Base-by-base conservation (phyloP, 148 eudicot genomes). In the Arbutus unedo region DNA sequence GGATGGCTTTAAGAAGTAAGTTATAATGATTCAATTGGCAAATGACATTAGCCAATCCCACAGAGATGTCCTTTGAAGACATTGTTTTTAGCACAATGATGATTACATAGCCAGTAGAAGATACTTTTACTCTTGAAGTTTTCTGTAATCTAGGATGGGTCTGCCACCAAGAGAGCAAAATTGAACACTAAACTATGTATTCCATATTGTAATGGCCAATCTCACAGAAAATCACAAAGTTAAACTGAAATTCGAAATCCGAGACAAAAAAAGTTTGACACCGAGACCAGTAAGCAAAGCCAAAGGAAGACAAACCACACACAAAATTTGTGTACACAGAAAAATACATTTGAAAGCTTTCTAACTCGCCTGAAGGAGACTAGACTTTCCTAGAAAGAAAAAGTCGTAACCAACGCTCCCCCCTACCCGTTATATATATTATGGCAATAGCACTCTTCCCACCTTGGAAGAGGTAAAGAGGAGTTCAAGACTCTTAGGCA, bases 121-220 rank as follows among this genome's bases (percentile, higher is more conserved):
- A 44, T 44, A 9, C 21, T 44, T 44, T 18, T 44, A 72, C 7
- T 11, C 7, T 11, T 16, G 6, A 72, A 72, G 8, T 44, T 72
- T 19, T 15, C 0, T 0, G 47, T 18, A 72, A 44, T 72, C 76
- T 72, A 6, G 6, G n/a, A 74, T 2, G 75, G 41, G 45, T 47
- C 49, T 16, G 75, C 75, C 49, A 71, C 75, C 74, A 70, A 70
- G 48, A 11, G n/a, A 70, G 45, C 44, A 70, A 70, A 38, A 70
- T 41, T 9, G 48, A 70, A 70, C 16, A 43, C 74, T 25, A 70
- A 45, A 44, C 75, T 71, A 43, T 49, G 14, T 43, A 21, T 5
- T 16, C 75, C 11, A 18, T 14, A 43, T 71, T 15, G 16, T n/a
- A 71, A 71, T 8, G 6, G 2, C 6, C 50, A 71, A 71, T 71